These are phyloP conservation scores for Agaricales sp. DNA, from an alignment of 1,284 basidiomycete genomes.

Conservation along the genomic window DNA sequence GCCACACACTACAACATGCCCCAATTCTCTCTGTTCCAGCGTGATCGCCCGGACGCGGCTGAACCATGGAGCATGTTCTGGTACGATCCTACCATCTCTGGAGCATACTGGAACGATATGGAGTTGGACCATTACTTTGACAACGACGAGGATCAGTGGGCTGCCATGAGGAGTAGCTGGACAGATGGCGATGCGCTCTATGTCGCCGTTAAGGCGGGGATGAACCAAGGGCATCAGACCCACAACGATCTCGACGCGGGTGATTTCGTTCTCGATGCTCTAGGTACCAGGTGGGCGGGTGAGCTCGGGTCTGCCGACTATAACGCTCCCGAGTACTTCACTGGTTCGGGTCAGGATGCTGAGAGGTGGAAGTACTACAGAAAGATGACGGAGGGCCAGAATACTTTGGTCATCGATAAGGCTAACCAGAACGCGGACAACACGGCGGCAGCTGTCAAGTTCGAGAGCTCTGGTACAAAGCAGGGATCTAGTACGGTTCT, in stretches of 20 bases:
- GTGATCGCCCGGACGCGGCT: conserved; percentile 83
- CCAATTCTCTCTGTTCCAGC: conserved; percentile 80
- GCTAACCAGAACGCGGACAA: conserved; percentile 77
- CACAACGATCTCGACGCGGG: conserved; percentile 92
- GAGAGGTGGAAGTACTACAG: conserved; percentile 88
- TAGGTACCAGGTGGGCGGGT: conserved; percentile 93
- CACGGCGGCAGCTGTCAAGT: conserved; percentile 42
- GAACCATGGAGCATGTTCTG: conserved; percentile 98
- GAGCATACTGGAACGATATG: conserved; percentile 88
- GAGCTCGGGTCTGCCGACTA: conserved; percentile 91
- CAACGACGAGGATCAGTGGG: conserved; percentile 70
- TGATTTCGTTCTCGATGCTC: conserved; percentile 92
- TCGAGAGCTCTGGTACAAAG: conserved; percentile 48
- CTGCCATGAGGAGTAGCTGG: conserved; percentile 90
- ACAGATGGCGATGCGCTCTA: conserved; percentile 79
- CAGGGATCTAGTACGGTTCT: conserved; percentile 80
- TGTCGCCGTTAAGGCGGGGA: conserved; percentile 84
- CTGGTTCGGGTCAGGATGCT: conserved; percentile 52
- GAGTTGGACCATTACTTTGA: conserved; percentile 80
- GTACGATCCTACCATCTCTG: conserved; percentile 79
- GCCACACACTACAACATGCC: conserved; percentile 63
- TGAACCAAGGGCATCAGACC: conserved; percentile 72
- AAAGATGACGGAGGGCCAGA: conserved; percentile 96
- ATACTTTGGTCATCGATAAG: conserved; percentile 76
- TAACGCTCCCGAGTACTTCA: conserved; percentile 63